Conservation (phyloP, 1,284 basidiomycete genomes). For the Meira nashicola region DNA sequence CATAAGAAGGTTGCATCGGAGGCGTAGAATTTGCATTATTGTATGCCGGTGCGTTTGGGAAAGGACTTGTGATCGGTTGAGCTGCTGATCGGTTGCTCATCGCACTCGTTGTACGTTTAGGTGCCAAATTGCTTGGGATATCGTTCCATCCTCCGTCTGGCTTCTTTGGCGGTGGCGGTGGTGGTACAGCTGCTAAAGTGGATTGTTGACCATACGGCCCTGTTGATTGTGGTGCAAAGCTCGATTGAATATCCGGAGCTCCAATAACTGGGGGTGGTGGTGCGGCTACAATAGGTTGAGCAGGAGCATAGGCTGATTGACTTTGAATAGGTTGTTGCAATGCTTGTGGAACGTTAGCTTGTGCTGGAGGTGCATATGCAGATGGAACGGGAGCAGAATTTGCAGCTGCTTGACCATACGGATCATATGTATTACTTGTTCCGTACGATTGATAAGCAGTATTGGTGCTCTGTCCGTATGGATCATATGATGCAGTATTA, state of each 20-base stretch:
- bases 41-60: conserved; percentile 64
- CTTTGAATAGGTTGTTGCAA: conserved; percentile 29
- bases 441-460: conserved; percentile 12
- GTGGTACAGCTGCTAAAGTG: conserved; percentile 33
- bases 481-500: conserved; percentile 2
- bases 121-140: conserved; percentile 59
- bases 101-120: conserved; percentile 42
- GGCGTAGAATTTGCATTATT: conserved; percentile 18
- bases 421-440: conserved; percentile 5
- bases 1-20: conserved; percentile 21
- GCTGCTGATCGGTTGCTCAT: conserved; percentile 31
- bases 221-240: conserved; percentile 3
- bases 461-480: conserved; percentile 5
- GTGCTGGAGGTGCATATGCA: not conserved
- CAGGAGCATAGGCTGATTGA: conserved; percentile 31
- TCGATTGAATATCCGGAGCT: not conserved
- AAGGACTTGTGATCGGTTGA: conserved; percentile 70
- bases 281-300: conserved; percentile 45
- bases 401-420: not conserved
- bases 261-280: conserved; percentile 48
- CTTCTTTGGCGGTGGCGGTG: conserved; percentile 59
- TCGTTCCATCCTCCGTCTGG: conserved; percentile 87
- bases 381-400: not conserved
- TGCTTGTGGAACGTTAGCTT: conserved; percentile 15
- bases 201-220: not conserved